phyloP scores from a whole-genome alignment of 1,139 yeast species.

The Wickerhamiella pararugosa region DNA sequence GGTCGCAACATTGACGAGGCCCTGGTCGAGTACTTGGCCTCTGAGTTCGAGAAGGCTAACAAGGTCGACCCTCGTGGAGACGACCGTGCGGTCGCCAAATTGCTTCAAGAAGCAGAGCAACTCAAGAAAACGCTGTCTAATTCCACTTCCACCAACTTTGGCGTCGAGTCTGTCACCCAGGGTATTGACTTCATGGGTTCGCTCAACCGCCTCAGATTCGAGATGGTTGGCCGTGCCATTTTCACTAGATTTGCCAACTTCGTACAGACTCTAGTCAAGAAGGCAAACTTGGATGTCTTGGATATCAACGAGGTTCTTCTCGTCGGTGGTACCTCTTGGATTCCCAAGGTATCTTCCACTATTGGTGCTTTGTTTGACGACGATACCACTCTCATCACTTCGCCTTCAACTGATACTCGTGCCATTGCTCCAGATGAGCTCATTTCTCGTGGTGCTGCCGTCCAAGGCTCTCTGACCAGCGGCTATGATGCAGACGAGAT shows the following conservation, averaged over 20 bases:
- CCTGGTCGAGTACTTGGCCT: conserved; percentile 70
- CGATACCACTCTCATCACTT: conserved; percentile 56
- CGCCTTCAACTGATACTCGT: conserved; percentile 65
- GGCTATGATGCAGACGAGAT: conserved; percentile 78
- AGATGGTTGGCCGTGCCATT: conserved; percentile 69
- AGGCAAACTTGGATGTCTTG: conserved; percentile 73
- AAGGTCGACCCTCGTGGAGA: conserved; percentile 67
- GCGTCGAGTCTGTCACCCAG: conserved; percentile 87
- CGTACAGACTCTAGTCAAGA: conserved; percentile 56
- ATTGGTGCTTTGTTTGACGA: conserved; percentile 58
- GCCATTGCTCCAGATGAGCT: conserved; percentile 83
- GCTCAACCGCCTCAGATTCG: conserved; percentile 88
- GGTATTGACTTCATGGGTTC: conserved; percentile 89
- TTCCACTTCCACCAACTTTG: conserved; percentile 77
- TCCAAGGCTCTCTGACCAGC: conserved; percentile 84
- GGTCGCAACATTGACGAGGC: conserved; percentile 77
- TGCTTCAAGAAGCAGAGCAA: conserved; percentile 66
- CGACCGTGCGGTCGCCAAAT: conserved; percentile 78
- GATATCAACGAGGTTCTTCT: conserved; percentile 85
- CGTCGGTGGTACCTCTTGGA: conserved; percentile 87
- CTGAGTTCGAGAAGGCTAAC: conserved; percentile 84
- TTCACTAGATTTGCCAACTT: conserved; percentile 63
- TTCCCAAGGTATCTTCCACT: conserved; percentile 78
- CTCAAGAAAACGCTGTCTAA: conserved; percentile 89
- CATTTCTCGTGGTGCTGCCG: conserved; percentile 88